Evolutionary conservation across 2,329 filamentous ascomycete species (phyloP).

Genomic region (Ophiocordyceps unilateralis): DNA sequence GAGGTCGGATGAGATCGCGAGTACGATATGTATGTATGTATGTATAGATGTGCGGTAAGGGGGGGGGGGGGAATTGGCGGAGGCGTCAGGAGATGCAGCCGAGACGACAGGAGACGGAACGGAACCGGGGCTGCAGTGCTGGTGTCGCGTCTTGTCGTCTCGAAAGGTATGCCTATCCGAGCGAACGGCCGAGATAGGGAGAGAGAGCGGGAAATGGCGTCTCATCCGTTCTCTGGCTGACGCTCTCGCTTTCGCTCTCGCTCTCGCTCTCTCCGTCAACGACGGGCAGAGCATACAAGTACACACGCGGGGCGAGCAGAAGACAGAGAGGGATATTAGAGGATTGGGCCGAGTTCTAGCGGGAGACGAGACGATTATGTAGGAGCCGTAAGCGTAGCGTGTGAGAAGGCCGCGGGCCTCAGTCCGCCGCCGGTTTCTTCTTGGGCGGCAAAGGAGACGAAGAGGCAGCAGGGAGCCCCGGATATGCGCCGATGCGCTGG

Average conservation of each 20-base stretch:
- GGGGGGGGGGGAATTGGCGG: not conserved
- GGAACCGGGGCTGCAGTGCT: not conserved
- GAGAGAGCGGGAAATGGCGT: no score
- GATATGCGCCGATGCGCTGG: constrained; percentile 9
- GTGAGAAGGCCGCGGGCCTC: constrained; percentile 3
- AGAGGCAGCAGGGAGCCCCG: constrained; percentile 5
- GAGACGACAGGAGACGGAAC: not conserved
- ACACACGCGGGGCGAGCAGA: no score
- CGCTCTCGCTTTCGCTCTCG: no score
- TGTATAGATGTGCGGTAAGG: not conserved
- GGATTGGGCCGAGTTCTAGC: no score
- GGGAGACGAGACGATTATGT: no score
- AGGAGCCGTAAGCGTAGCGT: not conserved
- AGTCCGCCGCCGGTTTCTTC: not conserved
- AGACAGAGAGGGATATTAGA: no score
- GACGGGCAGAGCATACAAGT: no score
- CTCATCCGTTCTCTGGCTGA: no score
- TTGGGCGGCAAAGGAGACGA: constrained; percentile 6
- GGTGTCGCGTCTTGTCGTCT: not conserved
- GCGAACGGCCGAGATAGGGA: not conserved
- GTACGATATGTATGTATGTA: no score
- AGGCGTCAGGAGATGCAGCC: not conserved
- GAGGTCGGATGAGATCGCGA: not conserved
- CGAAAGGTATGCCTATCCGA: not conserved
- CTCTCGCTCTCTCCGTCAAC: no score